Percentiles rank a stretch among this genome's conserved stretches.
These are phyloP conservation scores for Phaseolus lunatus DNA, from an alignment of 306 rosid species.

Conservation along the genomic window DNA sequence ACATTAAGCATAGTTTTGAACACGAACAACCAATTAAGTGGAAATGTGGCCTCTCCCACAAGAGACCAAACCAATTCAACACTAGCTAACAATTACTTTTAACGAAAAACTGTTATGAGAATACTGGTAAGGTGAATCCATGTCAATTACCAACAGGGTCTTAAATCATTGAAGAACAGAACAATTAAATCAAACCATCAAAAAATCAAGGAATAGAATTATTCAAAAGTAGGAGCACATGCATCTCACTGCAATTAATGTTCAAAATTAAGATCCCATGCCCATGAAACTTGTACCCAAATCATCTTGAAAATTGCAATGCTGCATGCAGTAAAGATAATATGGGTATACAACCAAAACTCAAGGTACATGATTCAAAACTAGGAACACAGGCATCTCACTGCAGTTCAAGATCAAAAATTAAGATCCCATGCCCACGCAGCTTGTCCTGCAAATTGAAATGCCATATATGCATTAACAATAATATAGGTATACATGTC, in stretches of 20 bases:
- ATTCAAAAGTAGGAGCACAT: neutral
- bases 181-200: neutral
- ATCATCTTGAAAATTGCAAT: neutral
- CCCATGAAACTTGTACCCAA: neutral
- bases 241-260: neutral
- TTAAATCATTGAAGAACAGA: neutral
- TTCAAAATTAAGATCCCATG: neutral
- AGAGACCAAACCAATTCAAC: neutral
- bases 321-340: neutral
- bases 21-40: neutral
- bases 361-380: neutral
- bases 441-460: neutral
- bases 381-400: neutral
- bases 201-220: neutral
- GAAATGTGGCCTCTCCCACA: neutral
- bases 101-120: neutral
- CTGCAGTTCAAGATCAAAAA: slow-evolving; percentile 4
- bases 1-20: neutral
- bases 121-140: neutral
- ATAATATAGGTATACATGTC: neutral
- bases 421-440: neutral
- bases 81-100: neutral
- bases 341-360: neutral
- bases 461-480: neutral
- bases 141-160: neutral